Evolutionary conservation across 192 early-diverging fungal genomes (phyloP), one percentile per base, ranked within the genome.

Genomic region (Rhizophagus prolifer): DNA sequence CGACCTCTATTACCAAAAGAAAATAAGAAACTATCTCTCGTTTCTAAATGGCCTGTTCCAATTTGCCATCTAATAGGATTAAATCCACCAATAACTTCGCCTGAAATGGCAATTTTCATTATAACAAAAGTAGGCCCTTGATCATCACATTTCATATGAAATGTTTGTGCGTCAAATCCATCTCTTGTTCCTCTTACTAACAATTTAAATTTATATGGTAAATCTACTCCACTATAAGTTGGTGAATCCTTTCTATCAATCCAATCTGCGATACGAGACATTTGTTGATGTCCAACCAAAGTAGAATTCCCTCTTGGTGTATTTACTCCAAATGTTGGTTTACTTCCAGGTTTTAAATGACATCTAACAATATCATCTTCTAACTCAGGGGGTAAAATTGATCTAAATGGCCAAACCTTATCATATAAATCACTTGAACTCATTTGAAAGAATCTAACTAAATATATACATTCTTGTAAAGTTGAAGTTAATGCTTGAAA

Each of bases 151-250:
- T 26, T 75, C 58, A 9, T 2, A 65, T 46, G 44, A 75, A 75
- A 75, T 9, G 36, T 75, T 9, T 41, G 23, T 47, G 28, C 10
- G 31, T 63, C 41, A 26, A 75, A 64, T 25, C 74, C 74, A 64
- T 75, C 74, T 47, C 34, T 36, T n/a, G 30, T 65, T 25, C 58
- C 62, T 16, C 74, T 28, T 50, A 66, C 19, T 30, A 75, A 65
- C 21, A 44, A 36, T 75, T 73, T 58, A 73, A 73, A 73, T 73
- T 73, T 73, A 58, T 73, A 73, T 34, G 71, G 58, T 34, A 58
- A 25, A 28, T 58, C 50, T 13, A 19, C 14, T 30, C 28, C 31
- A 30, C 19, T 36, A 73, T 59, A 73, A 58, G 30, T 47, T 31
- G 28, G 16, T 7, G 25, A 9, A 12, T 47, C 50, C n/a, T 31